Percentiles rank a stretch among this genome's conserved stretches.
These are phyloP conservation scores for Allomyces macrogynus DNA, from an alignment of 192 early-diverging fungal species.

Conservation along the genomic window DNA sequence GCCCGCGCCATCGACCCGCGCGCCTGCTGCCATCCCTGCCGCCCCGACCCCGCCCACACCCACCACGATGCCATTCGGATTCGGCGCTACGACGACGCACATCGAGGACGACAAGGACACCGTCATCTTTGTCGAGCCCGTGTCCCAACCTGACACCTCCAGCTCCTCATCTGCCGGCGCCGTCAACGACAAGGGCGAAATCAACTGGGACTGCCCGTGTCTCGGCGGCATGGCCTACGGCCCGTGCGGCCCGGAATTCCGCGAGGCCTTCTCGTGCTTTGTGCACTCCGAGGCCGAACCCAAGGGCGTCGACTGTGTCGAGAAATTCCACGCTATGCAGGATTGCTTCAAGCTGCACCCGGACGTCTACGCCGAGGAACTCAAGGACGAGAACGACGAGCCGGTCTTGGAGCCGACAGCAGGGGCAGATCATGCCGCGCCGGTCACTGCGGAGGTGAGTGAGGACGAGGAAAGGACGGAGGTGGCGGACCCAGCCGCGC, in stretches of 20 bases:
- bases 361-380: slow-evolving; percentile 67
- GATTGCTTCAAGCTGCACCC: slow-evolving; percentile 76
- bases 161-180: background rate
- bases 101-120: slow-evolving; percentile 18
- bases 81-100: background rate
- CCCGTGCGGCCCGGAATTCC: slow-evolving; percentile 91
- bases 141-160: slow-evolving; percentile 8
- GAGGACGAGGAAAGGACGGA: too few species aligned
- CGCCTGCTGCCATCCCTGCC: too few species aligned
- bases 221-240: slow-evolving; percentile 84
- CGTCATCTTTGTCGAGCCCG: slow-evolving; percentile 17
- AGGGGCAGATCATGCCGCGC: too few species aligned
- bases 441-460: too few species aligned
- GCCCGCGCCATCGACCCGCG: too few species aligned
- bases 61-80: too few species aligned
- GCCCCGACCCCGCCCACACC: too few species aligned
- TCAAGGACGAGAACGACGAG: slow-evolving; percentile 46
- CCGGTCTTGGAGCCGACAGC: background rate
- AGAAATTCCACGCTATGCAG: slow-evolving; percentile 85
- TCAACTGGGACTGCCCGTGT: slow-evolving; percentile 96
- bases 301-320: slow-evolving; percentile 92
- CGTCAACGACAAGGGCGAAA: slow-evolving; percentile 31
- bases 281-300: slow-evolving; percentile 81
- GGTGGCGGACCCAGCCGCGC: too few species aligned
- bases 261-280: slow-evolving; percentile 92